phyloP scores from a whole-genome alignment of 176 grass and related monocot genomes.

The Dendrocalamus sinicus region DNA sequence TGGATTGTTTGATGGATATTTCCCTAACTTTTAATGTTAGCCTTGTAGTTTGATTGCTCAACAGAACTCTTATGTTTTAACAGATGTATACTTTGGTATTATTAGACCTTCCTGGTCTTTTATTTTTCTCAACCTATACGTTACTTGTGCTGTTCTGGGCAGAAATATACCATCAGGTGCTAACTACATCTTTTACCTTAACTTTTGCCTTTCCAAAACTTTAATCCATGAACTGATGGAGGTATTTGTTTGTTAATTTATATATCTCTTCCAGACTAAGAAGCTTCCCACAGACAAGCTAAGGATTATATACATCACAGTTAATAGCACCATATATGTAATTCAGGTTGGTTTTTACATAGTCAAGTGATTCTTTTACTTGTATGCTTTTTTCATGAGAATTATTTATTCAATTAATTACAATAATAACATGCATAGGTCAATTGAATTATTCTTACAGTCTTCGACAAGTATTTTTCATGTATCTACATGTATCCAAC shows the following conservation, averaged over 20 bases:
- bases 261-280: slow-evolving; percentile 57
- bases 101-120: slow-evolving; percentile 77
- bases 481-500: slow-evolving; percentile 18
- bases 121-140: slow-evolving; percentile 96
- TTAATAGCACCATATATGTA: slow-evolving; percentile 71
- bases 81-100: slow-evolving; percentile 74
- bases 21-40: not conserved
- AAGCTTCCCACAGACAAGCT: slow-evolving; percentile 78
- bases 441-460: slow-evolving; percentile 6
- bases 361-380: not conserved
- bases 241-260: slow-evolving; percentile 21
- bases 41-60: slow-evolving; percentile 31
- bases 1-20: not conserved
- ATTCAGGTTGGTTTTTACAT: slow-evolving; percentile 67
- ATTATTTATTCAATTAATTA: slow-evolving; percentile 16
- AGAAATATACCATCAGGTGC: slow-evolving; percentile 96
- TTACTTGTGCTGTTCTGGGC: slow-evolving; percentile 95
- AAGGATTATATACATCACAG: slow-evolving; percentile 62
- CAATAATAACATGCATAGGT: not conserved
- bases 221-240: not conserved
- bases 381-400: not conserved
- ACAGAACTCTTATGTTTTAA: slow-evolving; percentile 30
- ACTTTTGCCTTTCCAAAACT: not conserved
- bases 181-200: slow-evolving; percentile 27
- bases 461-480: not conserved